Conservation (phyloP, 345 rosid genomes). For the Isatis tinctoria region DNA sequence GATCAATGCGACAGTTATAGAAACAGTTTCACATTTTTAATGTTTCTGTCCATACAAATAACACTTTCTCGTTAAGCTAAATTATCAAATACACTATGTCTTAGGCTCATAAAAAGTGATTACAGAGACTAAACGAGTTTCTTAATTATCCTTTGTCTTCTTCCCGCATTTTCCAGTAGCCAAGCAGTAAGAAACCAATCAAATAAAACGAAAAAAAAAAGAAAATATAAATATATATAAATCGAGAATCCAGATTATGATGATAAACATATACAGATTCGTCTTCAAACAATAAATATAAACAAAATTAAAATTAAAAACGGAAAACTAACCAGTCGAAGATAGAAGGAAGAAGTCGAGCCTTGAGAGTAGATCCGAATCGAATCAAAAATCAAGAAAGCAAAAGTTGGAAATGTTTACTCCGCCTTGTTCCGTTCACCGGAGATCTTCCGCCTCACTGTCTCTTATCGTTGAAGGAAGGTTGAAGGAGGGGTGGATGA, state of each 20-base stretch:
- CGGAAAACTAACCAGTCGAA: conserved; percentile 15
- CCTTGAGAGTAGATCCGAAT: conserved; percentile 1
- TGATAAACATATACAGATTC: background rate
- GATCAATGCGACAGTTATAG: background rate
- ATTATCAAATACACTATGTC: background rate
- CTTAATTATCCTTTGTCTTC: background rate
- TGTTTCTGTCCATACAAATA: background rate
- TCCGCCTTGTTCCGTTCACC: background rate
- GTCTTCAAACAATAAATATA: background rate
- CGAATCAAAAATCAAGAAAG: background rate
- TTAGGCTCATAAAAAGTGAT: background rate
- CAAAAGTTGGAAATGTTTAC: background rate
- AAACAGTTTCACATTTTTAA: background rate
- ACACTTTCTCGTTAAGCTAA: conserved; percentile 3
- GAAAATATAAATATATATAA: background rate
- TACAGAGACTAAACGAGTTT: background rate
- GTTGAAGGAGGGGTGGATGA: background rate
- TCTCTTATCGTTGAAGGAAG: conserved; percentile 7
- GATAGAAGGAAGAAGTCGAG: background rate
- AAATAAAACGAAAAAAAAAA: background rate
- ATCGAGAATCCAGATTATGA: background rate
- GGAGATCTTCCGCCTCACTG: conserved; percentile 4
- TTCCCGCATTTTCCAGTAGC: conserved; percentile 33
- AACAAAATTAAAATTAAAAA: background rate
- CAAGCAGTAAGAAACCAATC: conserved; percentile 23